These are phyloP conservation scores for Eucalyptus marginata DNA, from an alignment of 345 rosid species.

Conservation along the genomic window DNA sequence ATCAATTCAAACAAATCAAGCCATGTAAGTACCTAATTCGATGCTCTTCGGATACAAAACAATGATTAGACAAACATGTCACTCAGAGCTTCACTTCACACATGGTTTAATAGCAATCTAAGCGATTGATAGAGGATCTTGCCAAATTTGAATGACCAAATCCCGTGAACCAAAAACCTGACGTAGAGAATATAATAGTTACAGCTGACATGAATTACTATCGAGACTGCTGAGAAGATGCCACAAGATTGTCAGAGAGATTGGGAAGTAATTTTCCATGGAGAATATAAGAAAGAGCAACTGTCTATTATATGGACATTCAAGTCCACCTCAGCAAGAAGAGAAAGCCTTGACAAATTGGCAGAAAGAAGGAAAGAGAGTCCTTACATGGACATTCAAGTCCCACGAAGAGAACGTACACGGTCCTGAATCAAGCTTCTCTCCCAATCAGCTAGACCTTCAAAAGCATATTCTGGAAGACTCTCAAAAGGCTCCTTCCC, in stretches of 20 bases:
- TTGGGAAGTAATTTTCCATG: background rate
- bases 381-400: conserved; percentile 18
- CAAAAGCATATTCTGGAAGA: conserved; percentile 74
- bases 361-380: background rate
- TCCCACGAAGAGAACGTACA: conserved; percentile 44
- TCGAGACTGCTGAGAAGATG: background rate
- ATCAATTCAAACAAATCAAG: background rate
- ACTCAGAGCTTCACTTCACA: background rate
- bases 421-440: conserved; percentile 71
- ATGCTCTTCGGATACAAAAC: background rate
- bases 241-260: background rate
- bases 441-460: conserved; percentile 79
- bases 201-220: background rate
- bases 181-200: background rate
- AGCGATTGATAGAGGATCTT: background rate
- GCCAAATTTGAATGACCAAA: background rate
- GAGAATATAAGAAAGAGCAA: background rate
- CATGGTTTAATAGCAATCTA: background rate
- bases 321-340: background rate
- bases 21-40: background rate
- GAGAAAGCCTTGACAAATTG: background rate
- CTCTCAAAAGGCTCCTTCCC: conserved; percentile 76
- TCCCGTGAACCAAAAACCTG: background rate
- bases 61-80: background rate
- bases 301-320: background rate